A percentile compares a stretch with the other conserved stretches of the same genome.
Conservation (phyloP, 108 stramenopile genomes). For the Stephanodiscus triporus region DNA sequence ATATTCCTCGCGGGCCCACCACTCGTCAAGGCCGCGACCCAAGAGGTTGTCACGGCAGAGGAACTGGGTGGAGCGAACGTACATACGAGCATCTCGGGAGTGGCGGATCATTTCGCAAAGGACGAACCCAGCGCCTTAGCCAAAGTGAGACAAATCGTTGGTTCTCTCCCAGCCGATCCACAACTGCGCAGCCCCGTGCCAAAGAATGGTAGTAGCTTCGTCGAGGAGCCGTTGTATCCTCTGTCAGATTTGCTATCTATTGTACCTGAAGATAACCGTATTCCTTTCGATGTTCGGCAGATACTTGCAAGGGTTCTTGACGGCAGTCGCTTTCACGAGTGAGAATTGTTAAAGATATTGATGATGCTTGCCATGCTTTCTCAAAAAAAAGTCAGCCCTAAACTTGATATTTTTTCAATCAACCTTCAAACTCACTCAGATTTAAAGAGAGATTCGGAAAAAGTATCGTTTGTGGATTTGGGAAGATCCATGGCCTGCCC, state of each 20-base stretch:
- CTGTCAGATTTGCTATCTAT: conserved; percentile 89
- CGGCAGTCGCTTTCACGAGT: conserved; percentile 95
- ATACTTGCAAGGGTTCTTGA: conserved; percentile 94
- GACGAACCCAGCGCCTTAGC: conserved; percentile 91
- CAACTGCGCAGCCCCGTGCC: conserved; percentile 33
- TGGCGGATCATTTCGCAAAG: conserved; percentile 93
- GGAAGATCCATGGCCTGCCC: conserved; percentile 90
- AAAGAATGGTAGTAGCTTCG: conserved; percentile 43
- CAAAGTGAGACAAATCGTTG: conserved; percentile 85
- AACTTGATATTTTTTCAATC: neutral
- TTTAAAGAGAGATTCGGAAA: conserved; percentile 96
- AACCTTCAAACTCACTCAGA: conserved; percentile 11
- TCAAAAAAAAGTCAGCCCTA: neutral
- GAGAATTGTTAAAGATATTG: conserved; percentile 10
- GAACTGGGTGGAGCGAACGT: conserved; percentile 96
- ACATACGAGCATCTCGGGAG: conserved; percentile 90
- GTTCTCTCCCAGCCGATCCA: conserved; percentile 57
- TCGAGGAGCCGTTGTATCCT: conserved; percentile 91
- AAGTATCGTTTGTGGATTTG: conserved; percentile 96
- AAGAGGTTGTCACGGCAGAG: conserved; percentile 95
- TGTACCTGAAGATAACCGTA: conserved; percentile 90
- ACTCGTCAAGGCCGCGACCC: conserved; percentile 97
- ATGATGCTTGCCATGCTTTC: neutral
- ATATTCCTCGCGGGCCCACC: conserved; percentile 99
- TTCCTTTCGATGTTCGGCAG: conserved; percentile 95